Evolutionary conservation across 495 filamentous ascomycete genomes (phyloP).

Genomic region (Physcia stellaris): DNA sequence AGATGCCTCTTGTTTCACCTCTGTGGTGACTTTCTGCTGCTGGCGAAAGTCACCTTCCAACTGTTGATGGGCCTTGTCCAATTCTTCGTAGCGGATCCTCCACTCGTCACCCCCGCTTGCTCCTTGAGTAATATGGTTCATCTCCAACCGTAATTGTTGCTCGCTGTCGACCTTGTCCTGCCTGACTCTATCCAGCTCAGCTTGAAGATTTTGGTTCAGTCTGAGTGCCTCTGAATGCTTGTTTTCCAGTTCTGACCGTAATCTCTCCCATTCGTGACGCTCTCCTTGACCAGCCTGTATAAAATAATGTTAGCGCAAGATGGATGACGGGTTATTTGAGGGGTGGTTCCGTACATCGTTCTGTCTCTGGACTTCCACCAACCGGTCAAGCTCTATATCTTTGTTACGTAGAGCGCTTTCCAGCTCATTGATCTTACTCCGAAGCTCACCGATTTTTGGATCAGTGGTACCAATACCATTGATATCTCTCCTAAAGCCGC

Average conservation of each 20-base stretch:
- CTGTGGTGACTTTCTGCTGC: slow-evolving; percentile 74
- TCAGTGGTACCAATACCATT: slow-evolving; percentile 66
- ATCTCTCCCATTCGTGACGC: slow-evolving; percentile 57
- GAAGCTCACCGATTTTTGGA: slow-evolving; percentile 56
- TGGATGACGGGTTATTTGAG: too few species aligned
- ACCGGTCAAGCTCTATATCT: slow-evolving; percentile 39
- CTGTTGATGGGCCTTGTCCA: slow-evolving; percentile 57
- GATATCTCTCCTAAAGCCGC: slow-evolving; percentile 46
- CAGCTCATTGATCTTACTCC: slow-evolving; percentile 58
- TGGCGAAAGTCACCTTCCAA: slow-evolving; percentile 56
- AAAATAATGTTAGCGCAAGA: too few species aligned
- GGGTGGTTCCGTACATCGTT: too few species aligned
- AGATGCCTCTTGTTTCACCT: slow-evolving; percentile 75
- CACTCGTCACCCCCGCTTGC: slow-evolving; percentile 30
- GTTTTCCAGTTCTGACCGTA: slow-evolving; percentile 59
- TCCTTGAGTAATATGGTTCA: slow-evolving; percentile 37
- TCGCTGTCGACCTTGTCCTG: slow-evolving; percentile 51
- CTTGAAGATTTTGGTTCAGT: slow-evolving; percentile 59
- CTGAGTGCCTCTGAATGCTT: slow-evolving; percentile 67
- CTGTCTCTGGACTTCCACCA: too few species aligned
- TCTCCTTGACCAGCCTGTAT: slow-evolving; percentile 31
- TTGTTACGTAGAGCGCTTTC: slow-evolving; percentile 45
- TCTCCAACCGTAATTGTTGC: slow-evolving; percentile 46
- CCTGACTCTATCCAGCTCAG: slow-evolving; percentile 61
- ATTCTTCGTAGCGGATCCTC: slow-evolving; percentile 42